phyloP scores from a whole-genome alignment of 345 rosid species.

The Aquilaria sinensis region DNA sequence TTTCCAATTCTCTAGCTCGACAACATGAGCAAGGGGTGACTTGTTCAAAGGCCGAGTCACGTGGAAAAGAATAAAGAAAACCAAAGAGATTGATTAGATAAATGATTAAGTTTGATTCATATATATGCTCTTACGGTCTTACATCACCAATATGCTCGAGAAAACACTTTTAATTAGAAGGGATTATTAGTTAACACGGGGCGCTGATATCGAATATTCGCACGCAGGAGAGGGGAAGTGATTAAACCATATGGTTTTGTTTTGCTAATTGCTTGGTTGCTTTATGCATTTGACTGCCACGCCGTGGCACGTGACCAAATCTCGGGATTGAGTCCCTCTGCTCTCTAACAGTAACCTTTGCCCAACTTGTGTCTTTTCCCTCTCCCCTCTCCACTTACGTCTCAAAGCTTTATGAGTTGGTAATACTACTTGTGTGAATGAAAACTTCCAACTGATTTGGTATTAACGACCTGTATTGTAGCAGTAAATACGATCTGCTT shows the following conservation, averaged over 20 bases:
- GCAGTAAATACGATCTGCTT: too few relatives aligned
- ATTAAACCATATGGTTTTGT: neutral
- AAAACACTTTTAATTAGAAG: slow-evolving; percentile 3
- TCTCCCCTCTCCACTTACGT: neutral
- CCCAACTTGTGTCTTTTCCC: neutral
- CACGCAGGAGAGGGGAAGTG: slow-evolving; percentile 32
- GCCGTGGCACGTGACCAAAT: slow-evolving; percentile 44
- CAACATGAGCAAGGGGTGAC: slow-evolving; percentile 6
- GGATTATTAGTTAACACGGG: slow-evolving; percentile 2
- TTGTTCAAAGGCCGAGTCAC: slow-evolving; percentile 28
- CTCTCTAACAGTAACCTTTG: slow-evolving; percentile 16
- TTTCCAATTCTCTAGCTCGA: neutral
- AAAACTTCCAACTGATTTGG: too few relatives aligned
- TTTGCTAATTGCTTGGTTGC: slow-evolving; percentile 11
- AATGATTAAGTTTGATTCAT: slow-evolving; percentile 37
- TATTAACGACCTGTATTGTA: too few relatives aligned
- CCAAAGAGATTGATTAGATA: slow-evolving; percentile 30
- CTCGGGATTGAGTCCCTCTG: slow-evolving; percentile 49
- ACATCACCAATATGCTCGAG: slow-evolving; percentile 13
- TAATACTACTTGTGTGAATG: too few relatives aligned
- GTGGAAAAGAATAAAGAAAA: slow-evolving; percentile 31
- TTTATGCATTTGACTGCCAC: slow-evolving; percentile 22
- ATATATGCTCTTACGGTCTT: neutral
- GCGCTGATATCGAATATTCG: slow-evolving; percentile 58
- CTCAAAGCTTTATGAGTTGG: too few relatives aligned